These are phyloP conservation scores for Neofusicoccum cordaticola DNA, from an alignment of 2,329 filamentous ascomycete species.

Conservation along the genomic window DNA sequence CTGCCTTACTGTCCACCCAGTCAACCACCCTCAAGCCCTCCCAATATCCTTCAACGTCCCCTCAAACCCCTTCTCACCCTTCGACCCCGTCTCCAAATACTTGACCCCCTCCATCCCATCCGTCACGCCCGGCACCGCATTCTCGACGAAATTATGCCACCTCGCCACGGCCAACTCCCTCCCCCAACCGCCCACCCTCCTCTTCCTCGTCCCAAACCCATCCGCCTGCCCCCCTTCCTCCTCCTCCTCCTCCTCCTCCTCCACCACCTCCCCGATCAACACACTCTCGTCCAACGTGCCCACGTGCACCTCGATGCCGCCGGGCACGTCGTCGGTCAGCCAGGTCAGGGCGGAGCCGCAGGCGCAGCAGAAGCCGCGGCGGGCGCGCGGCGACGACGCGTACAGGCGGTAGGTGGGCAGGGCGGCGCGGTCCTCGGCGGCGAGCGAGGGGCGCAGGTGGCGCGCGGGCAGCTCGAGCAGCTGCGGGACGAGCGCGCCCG, in stretches of 20 bases:
- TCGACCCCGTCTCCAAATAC: slow-evolving; percentile 19
- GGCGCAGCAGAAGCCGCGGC: slow-evolving; percentile 26
- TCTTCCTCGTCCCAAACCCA: slow-evolving; percentile 24
- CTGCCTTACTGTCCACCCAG: too few species aligned
- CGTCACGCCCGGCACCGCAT: slow-evolving; percentile 27
- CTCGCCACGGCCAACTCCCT: slow-evolving; percentile 21
- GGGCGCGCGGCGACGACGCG: slow-evolving; percentile 19
- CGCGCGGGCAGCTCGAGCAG: slow-evolving; percentile 21
- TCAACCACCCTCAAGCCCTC: slow-evolving; percentile 13
- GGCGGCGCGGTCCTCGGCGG: background rate
- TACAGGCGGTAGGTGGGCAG: slow-evolving; percentile 25
- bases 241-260: slow-evolving; percentile 21
- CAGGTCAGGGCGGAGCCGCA: slow-evolving; percentile 27
- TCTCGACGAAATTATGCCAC: slow-evolving; percentile 27
- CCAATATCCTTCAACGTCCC: slow-evolving; percentile 18
- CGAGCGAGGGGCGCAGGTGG: slow-evolving; percentile 22
- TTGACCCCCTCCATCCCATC: slow-evolving; percentile 26
- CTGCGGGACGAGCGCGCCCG: slow-evolving; percentile 26
- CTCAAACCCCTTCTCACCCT: slow-evolving; percentile 21
- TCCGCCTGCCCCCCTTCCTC: slow-evolving; percentile 21
- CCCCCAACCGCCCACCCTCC: slow-evolving; percentile 25
- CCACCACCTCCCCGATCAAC: slow-evolving; percentile 24
- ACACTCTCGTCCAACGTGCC: slow-evolving; percentile 29
- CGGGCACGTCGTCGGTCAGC: slow-evolving; percentile 18
- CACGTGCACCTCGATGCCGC: slow-evolving; percentile 23